phyloP scores from a whole-genome alignment of 2,329 filamentous ascomycete genomes.

The Grosmannia huntii region DNA sequence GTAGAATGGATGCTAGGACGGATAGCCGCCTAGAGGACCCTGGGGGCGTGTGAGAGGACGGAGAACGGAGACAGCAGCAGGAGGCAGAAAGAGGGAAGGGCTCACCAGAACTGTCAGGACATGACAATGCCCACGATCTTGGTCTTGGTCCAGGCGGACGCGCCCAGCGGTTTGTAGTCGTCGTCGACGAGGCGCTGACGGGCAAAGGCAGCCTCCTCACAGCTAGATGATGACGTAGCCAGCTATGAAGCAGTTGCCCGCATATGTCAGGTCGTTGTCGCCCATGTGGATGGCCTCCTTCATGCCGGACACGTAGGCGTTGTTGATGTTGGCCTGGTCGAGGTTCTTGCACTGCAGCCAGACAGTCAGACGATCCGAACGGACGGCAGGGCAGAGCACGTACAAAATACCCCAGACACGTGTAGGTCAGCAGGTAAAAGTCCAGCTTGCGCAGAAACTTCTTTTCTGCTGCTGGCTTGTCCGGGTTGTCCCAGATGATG shows the following conservation, averaged over 20 bases:
- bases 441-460: slow-evolving; percentile 21
- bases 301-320: slow-evolving; percentile 18
- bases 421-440: slow-evolving; percentile 51
- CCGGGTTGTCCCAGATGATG: slow-evolving; percentile 5
- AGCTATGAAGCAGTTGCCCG: slow-evolving; percentile 13
- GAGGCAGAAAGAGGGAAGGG: not conserved
- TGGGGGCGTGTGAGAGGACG: not conserved
- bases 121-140: slow-evolving; percentile 1
- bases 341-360: slow-evolving; percentile 29
- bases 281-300: slow-evolving; percentile 8
- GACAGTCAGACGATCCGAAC: not conserved
- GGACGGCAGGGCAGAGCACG: not conserved
- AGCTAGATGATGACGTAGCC: slow-evolving; percentile 14
- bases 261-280: slow-evolving; percentile 10
- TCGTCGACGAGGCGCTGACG: slow-evolving; percentile 3
- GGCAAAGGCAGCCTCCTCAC: slow-evolving; percentile 4
- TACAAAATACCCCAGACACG: slow-evolving; percentile 37
- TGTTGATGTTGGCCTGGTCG: slow-evolving; percentile 41
- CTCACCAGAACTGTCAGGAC: slow-evolving; percentile 5
- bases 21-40: slow-evolving; percentile 4
- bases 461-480: slow-evolving; percentile 11
- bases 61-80: not conserved
- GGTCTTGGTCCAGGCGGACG: not conserved
- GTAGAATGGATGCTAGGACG: slow-evolving; percentile 36
- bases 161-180: slow-evolving; percentile 3